Conservation (phyloP, 495 filamentous ascomycete genomes). For the Xylaria sp. region DNA sequence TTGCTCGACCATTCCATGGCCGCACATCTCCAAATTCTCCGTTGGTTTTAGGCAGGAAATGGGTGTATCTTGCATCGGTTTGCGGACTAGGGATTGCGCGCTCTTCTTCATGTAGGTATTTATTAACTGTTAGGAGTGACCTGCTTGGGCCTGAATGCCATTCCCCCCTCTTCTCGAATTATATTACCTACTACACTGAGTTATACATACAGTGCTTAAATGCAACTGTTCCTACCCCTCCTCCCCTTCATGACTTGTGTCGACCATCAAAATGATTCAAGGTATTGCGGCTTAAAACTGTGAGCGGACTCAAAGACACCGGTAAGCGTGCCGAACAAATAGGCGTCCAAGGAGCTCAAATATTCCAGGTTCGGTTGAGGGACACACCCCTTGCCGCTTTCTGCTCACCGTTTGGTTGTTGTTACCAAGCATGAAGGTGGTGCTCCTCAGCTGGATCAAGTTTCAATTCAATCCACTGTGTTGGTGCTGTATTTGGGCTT, state of each 20-base stretch:
- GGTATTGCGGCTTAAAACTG: background rate
- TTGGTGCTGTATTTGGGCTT: background rate
- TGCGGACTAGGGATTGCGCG: background rate
- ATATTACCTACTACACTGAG: background rate
- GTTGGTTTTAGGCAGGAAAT: conserved; percentile 6
- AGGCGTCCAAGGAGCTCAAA: background rate
- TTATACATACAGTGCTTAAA: conserved; percentile 4
- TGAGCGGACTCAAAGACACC: background rate
- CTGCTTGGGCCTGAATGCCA: background rate
- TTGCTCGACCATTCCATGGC: conserved; percentile 24
- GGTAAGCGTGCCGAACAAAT: background rate
- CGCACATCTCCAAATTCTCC: conserved; percentile 16
- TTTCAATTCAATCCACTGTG: conserved; percentile 7
- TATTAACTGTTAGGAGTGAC: background rate
- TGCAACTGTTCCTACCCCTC: conserved; percentile 9
- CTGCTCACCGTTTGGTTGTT: background rate
- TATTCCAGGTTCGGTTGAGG: background rate
- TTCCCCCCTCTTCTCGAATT: background rate
- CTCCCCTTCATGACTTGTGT: background rate
- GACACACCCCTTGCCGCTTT: background rate
- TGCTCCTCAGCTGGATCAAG: background rate
- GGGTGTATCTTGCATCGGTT: conserved; percentile 2
- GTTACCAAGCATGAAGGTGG: background rate
- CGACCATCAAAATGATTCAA: background rate
- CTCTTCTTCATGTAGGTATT: background rate